Base-by-base conservation (phyloP, 2,329 filamentous ascomycete genomes). In the Fusarium nurragi region DNA sequence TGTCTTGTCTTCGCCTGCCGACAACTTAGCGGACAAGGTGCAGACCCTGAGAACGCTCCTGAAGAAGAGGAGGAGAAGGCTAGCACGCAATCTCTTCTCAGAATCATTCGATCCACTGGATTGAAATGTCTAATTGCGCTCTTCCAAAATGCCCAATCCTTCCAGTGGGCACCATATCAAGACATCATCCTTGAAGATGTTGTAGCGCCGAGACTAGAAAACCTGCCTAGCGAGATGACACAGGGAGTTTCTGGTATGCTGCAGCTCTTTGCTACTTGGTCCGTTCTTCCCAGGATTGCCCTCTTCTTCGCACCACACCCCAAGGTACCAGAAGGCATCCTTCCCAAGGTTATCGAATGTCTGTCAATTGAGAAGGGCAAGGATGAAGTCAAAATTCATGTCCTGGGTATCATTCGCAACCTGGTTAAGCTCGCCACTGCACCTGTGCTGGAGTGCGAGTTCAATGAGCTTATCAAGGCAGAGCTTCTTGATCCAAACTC, bases 161-260 rank as follows among this genome's bases (percentile, higher is more conserved):
- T 90, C 61, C 83, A 91, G 47, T 96, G 94, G 91, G 81, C 81
- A 3, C 80, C 83, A 2, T 97, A 94, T 74, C 84, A 91, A 34
- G 82, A 86, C 10, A 77, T 85, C 1, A 89, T 98, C 48, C 86
- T 95, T 50, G 80, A 85, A 25, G 89, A 97, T 72, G 80, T 96
- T 23, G 83, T 99, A 41, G 87, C 86, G 48, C 92, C 92, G 18
- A 86, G 93, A 65, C 81, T 98, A 18, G 85, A 90, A 4, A 92
- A 91, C 55, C 86, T 99, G 51, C 87, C 93, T 0, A 82, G 86
- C 6, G 95, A 99, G 78, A 97, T 92, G 39, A 91, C 93, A 0
- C 94, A 99, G 74, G 92, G 93, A 14, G 83, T 97, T 9, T 98
- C 95, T 4, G 91, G 90, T 16, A 85, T 93, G 37, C 84, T 97